Conservation (phyloP, 2,329 filamentous ascomycete species). For the Ophiostoma montium region DNA sequence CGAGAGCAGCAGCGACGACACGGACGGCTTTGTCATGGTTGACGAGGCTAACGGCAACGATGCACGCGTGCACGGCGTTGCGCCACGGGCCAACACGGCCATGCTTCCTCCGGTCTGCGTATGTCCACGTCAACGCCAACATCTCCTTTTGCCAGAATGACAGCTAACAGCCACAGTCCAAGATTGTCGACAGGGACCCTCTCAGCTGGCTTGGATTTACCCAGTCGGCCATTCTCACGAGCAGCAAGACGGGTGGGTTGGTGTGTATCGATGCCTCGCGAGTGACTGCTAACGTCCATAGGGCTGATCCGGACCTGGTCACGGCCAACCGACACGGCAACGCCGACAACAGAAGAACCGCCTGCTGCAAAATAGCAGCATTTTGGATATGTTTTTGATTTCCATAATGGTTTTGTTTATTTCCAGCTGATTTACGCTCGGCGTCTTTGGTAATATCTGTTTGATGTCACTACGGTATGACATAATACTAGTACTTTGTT, state of each 20-base stretch:
- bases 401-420: too few species aligned
- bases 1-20: constrained; percentile 31
- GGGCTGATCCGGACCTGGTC: constrained; percentile 26
- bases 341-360: constrained; percentile 12
- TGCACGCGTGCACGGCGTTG: constrained; percentile 59
- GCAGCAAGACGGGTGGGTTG: constrained; percentile 75
- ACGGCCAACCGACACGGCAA: constrained; percentile 25
- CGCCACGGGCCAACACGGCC: constrained; percentile 69
- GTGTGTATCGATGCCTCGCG: constrained; percentile 14
- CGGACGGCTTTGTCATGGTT: constrained; percentile 29
- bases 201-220: constrained; percentile 88
- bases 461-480: too few species aligned
- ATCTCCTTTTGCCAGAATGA: too few species aligned
- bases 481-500: too few species aligned
- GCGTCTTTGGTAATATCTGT: too few species aligned
- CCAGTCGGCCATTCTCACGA: constrained; percentile 82
- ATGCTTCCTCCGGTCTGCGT: constrained; percentile 85
- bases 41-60: constrained; percentile 25
- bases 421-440: too few species aligned
- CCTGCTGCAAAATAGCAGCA: neutral
- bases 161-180: constrained; percentile 39
- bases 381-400: too few species aligned
- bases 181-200: constrained; percentile 73
- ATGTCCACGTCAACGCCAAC: too few species aligned
- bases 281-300: constrained; percentile 17